These are phyloP conservation scores for Penicillium maclennaniae DNA, from an alignment of 495 filamentous ascomycete species.

Conservation along the genomic window DNA sequence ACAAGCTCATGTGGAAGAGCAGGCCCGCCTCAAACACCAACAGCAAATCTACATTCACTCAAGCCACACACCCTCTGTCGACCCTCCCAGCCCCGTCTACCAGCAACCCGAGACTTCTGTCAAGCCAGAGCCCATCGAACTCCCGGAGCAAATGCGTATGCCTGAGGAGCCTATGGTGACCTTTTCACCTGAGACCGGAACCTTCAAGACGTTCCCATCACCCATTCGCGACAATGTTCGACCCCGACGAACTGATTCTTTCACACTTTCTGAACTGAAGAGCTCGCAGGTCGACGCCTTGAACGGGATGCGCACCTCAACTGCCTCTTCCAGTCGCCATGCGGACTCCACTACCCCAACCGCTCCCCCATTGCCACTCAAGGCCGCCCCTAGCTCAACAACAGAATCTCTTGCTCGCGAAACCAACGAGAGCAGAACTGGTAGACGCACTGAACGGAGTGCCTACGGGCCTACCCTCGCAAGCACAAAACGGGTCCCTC, in stretches of 20 bases:
- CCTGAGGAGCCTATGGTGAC: slow-evolving; percentile 38
- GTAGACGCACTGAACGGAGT: slow-evolving; percentile 10
- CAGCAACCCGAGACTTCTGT: slow-evolving; percentile 7
- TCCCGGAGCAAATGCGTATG: slow-evolving; percentile 27
- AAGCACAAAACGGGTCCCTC: slow-evolving; percentile 32
- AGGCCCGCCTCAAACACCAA: background rate
- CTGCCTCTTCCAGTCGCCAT: slow-evolving; percentile 10
- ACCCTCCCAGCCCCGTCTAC: slow-evolving; percentile 15
- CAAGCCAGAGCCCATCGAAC: slow-evolving; percentile 25
- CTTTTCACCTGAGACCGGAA: slow-evolving; percentile 49
- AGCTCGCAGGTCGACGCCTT: slow-evolving; percentile 1
- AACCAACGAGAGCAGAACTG: slow-evolving; percentile 12
- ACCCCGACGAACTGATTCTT: slow-evolving; percentile 17
- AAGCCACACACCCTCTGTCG: slow-evolving; percentile 18
- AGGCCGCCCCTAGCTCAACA: background rate
- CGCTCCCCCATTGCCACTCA: slow-evolving; percentile 9
- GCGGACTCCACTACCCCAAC: slow-evolving; percentile 20
- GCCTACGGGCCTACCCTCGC: slow-evolving; percentile 14
- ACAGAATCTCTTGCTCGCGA: slow-evolving; percentile 1
- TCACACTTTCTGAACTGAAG: slow-evolving; percentile 5
- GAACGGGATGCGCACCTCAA: slow-evolving; percentile 1
- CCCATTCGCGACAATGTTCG: slow-evolving; percentile 28
- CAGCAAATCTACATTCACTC: slow-evolving; percentile 4
- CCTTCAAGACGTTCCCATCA: slow-evolving; percentile 45
- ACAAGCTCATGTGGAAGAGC: background rate